These are phyloP conservation scores for Moesziomyces globuligerus DNA, from an alignment of 1,284 basidiomycete genomes.

Conservation along the genomic window DNA sequence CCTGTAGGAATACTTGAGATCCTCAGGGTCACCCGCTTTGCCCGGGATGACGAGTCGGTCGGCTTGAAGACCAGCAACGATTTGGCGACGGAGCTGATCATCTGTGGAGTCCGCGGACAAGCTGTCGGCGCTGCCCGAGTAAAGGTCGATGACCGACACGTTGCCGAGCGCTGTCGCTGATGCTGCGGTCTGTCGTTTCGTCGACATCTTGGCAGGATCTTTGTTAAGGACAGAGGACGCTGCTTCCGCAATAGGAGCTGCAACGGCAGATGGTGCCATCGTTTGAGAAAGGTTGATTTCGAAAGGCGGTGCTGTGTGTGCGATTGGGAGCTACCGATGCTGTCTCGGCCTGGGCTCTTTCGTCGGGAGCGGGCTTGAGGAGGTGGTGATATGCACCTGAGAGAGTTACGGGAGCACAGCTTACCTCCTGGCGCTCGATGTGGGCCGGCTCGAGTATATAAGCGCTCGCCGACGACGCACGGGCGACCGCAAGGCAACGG, in stretches of 20 bases:
- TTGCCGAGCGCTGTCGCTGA: conserved; percentile 4
- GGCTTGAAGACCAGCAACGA: conserved; percentile 49
- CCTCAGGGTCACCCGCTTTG: conserved; percentile 32
- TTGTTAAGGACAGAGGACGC: background rate
- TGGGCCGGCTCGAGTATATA: too few relatives aligned
- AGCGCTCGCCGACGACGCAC: too few relatives aligned
- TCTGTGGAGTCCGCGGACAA: conserved; percentile 35
- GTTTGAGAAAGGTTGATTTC: background rate
- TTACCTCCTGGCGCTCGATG: too few relatives aligned
- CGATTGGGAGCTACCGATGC: too few relatives aligned
- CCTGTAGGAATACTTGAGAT: conserved; percentile 45
- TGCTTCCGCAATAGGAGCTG: conserved; percentile 2
- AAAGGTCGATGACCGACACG: conserved; percentile 52
- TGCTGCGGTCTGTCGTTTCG: conserved; percentile 3
- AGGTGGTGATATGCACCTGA: too few relatives aligned
- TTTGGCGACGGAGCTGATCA: conserved; percentile 43
- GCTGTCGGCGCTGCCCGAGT: conserved; percentile 50
- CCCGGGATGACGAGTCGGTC: conserved; percentile 51
- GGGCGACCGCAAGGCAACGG: too few relatives aligned
- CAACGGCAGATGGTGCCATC: conserved; percentile 35
- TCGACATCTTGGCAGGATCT: conserved; percentile 9
- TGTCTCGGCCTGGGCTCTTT: too few relatives aligned
- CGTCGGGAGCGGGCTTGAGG: too few relatives aligned
- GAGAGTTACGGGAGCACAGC: too few relatives aligned
- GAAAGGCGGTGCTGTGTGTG: too few relatives aligned